Percentiles rank a stretch among this genome's conserved stretches.
Conservation (phyloP, 2,329 filamentous ascomycete genomes). For the Monosporascus sp. region DNA sequence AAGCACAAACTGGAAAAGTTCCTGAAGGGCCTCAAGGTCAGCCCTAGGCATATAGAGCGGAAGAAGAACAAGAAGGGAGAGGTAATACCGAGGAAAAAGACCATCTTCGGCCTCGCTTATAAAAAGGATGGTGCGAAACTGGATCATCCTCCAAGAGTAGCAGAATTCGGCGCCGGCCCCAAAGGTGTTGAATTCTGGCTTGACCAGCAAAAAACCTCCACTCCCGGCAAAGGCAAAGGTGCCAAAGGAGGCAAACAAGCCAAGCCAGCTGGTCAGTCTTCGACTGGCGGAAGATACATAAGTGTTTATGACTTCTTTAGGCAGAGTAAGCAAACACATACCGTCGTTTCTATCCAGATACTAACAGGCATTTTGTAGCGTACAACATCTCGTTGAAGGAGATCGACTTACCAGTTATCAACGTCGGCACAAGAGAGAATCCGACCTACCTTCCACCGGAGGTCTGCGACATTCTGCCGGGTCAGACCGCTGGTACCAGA, state of each 20-base stretch:
- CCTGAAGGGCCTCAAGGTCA: conserved; percentile 31
- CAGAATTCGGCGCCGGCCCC: conserved; percentile 39
- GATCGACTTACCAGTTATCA: conserved; percentile 46
- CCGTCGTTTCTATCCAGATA: background rate
- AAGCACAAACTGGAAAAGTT: conserved; percentile 28
- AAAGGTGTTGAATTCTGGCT: conserved; percentile 52
- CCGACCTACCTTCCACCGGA: conserved; percentile 57
- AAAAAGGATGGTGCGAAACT: conserved; percentile 26
- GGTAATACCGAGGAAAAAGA: conserved; percentile 32
- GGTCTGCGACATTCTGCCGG: conserved; percentile 50
- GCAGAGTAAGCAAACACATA: conserved; percentile 26
- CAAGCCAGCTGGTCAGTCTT: conserved; percentile 24
- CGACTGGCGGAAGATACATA: conserved; percentile 37
- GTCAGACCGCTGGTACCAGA: conserved; percentile 47
- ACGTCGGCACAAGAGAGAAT: conserved; percentile 49
- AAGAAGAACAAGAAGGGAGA: conserved; percentile 26
- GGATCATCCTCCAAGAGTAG: conserved; percentile 22
- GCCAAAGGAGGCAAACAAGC: conserved; percentile 21
- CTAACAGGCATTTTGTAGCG: conserved; percentile 14
- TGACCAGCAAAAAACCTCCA: conserved; percentile 14
- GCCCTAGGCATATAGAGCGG: conserved; percentile 33
- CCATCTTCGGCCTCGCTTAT: conserved; percentile 31
- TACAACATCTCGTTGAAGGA: conserved; percentile 31
- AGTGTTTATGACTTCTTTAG: conserved; percentile 48
- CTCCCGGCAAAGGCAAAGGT: conserved; percentile 17